These are phyloP conservation scores for Paramecium tetraurelia DNA, from an alignment of 73 alveolate species.

Conservation along the genomic window DNA sequence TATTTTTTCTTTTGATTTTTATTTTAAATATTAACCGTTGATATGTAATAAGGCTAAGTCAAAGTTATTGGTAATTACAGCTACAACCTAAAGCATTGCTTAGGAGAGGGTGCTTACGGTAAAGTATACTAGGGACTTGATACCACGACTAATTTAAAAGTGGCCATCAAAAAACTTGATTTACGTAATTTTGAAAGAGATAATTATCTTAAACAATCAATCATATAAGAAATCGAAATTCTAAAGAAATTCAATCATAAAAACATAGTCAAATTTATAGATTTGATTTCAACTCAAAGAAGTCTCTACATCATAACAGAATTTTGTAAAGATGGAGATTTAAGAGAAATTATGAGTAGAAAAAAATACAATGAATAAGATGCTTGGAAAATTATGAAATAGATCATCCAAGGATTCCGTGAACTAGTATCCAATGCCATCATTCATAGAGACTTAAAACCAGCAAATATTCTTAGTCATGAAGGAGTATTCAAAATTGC, in stretches of 20 bases:
- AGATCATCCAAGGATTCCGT: constrained; percentile 45
- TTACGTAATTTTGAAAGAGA: constrained; percentile 52
- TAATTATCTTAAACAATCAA: constrained; percentile 48
- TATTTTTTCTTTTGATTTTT: neutral
- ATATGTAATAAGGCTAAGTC: constrained; percentile 48
- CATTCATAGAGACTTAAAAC: constrained; percentile 61
- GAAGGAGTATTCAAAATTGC: constrained; percentile 58
- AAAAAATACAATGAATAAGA: constrained; percentile 51
- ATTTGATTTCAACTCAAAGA: constrained; percentile 54
- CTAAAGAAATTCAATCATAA: constrained; percentile 58
- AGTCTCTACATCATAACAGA: constrained; percentile 59
- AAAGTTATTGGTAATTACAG: constrained; percentile 59
- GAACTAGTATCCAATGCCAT: constrained; percentile 54
- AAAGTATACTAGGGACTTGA: constrained; percentile 60
- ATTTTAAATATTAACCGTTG: constrained; percentile 32
- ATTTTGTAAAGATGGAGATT: constrained; percentile 59
- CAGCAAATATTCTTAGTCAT: constrained; percentile 52
- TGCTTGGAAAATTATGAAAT: constrained; percentile 49
- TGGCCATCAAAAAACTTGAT: constrained; percentile 61
- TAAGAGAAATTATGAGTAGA: constrained; percentile 41
- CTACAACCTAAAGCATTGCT: constrained; percentile 59
- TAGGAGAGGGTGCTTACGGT: constrained; percentile 67
- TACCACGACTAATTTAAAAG: constrained; percentile 29
- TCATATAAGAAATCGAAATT: constrained; percentile 56
- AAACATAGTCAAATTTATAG: constrained; percentile 59